Evolutionary conservation across 192 early-diverging fungal genomes (phyloP).

Genomic region (Phycomyces nitens): DNA sequence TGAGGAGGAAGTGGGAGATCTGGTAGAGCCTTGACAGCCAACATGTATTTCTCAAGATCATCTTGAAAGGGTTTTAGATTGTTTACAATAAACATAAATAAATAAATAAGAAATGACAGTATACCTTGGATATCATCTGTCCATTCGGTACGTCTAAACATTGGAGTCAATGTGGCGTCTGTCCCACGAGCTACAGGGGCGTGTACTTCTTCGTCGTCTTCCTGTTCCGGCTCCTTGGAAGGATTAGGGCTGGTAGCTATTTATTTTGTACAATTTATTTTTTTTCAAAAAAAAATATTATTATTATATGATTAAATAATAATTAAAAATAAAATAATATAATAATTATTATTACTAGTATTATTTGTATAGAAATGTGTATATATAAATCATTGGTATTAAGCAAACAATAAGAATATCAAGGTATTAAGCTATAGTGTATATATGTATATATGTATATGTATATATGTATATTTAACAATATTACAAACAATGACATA

Average conservation of each 20-base stretch:
- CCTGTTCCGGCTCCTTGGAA: background rate
- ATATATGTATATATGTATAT: no score
- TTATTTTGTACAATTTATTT: constrained; percentile 11
- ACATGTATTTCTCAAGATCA: constrained; percentile 45
- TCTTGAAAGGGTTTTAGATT: background rate
- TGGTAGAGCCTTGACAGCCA: constrained; percentile 24
- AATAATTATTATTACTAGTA: no score
- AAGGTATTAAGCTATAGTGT: no score
- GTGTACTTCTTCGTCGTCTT: background rate
- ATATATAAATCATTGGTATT: no score
- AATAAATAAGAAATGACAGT: background rate
- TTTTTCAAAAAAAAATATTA: no score
- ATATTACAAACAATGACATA: no score
- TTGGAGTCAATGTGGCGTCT: constrained; percentile 36
- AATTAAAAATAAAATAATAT: no score
- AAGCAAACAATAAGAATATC: no score
- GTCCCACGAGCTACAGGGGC: constrained; percentile 29
- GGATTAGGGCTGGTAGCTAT: background rate
- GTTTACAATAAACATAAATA: background rate
- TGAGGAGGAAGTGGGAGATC: constrained; percentile 37
- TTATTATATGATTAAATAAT: no score
- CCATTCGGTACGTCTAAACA: constrained; percentile 35
- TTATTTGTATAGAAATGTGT: no score
- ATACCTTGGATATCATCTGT: constrained; percentile 40
- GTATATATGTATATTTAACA: no score